These are phyloP conservation scores for Penicillium canariense DNA, from an alignment of 495 filamentous ascomycete genomes.

Conservation along the genomic window DNA sequence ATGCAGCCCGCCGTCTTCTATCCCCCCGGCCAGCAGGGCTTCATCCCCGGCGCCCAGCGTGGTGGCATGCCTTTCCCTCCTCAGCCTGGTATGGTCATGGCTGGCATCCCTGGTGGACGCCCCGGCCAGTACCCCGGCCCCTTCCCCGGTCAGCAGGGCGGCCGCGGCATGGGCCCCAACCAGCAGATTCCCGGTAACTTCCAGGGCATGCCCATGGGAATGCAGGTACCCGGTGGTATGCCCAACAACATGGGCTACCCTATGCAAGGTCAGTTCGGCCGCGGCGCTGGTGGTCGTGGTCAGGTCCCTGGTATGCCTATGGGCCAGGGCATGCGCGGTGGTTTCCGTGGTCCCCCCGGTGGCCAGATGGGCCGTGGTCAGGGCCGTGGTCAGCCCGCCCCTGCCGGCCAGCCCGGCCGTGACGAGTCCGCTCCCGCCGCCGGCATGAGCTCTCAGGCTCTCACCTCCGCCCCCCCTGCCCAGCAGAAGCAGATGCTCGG, in stretches of 20 bases:
- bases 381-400: slow-evolving; percentile 41
- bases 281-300: slow-evolving; percentile 72
- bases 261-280: slow-evolving; percentile 59
- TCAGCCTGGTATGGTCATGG: slow-evolving; percentile 76
- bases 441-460: slow-evolving; percentile 41
- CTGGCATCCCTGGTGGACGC: slow-evolving; percentile 75
- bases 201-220: slow-evolving; percentile 73
- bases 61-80: slow-evolving; percentile 82
- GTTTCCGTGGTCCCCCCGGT: slow-evolving; percentile 53
- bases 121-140: slow-evolving; percentile 78
- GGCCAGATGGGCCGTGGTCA: slow-evolving; percentile 50
- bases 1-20: slow-evolving; percentile 89
- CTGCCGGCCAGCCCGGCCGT: slow-evolving; percentile 29
- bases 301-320: slow-evolving; percentile 74
- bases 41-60: slow-evolving; percentile 71
- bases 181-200: slow-evolving; percentile 84
- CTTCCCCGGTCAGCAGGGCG: slow-evolving; percentile 77
- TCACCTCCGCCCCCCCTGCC: slow-evolving; percentile 54
- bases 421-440: slow-evolving; percentile 27
- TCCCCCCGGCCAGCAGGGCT: slow-evolving; percentile 79
- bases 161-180: slow-evolving; percentile 71
- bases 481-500: slow-evolving; percentile 98
- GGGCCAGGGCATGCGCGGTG: slow-evolving; percentile 66
- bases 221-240: slow-evolving; percentile 59
- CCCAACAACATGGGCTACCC: slow-evolving; percentile 56